A percentile compares a stretch with the other conserved stretches of the same genome.
phyloP scores from a whole-genome alignment of 441 rosid species.

The Francoa sonchifolia region DNA sequence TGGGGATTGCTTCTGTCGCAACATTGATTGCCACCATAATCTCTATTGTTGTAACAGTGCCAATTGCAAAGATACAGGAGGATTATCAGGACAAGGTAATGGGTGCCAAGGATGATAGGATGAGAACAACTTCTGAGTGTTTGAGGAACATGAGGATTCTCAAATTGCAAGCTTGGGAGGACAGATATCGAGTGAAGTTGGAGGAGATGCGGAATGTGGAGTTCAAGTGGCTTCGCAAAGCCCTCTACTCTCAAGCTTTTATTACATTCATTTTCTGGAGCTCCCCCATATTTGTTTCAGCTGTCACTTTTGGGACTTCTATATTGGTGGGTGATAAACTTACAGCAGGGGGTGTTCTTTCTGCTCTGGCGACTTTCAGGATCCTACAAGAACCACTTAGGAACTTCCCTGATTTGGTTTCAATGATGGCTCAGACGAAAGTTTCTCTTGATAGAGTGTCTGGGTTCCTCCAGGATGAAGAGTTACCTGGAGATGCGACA shows the following conservation, averaged over 20 bases:
- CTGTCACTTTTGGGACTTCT: conserved; percentile 84
- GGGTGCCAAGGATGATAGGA: conserved; percentile 98
- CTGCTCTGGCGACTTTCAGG: conserved; percentile 96
- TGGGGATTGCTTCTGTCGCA: conserved; percentile 87
- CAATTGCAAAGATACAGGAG: conserved; percentile 84
- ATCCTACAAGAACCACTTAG: conserved; percentile 97
- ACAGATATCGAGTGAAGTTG: conserved; percentile 58
- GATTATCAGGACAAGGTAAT: conserved; percentile 90
- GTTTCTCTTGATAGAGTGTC: conserved; percentile 97
- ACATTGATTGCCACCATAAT: conserved; percentile 78
- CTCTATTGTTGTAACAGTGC: conserved; percentile 74
- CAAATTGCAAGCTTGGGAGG: conserved; percentile 98
- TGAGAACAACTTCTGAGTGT: conserved; percentile 98
- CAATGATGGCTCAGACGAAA: conserved; percentile 99
- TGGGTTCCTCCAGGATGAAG: conserved; percentile 93
- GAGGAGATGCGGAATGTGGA: conserved; percentile 93
- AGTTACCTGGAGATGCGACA: conserved; percentile 89
- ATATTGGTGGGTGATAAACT: conserved; percentile 79
- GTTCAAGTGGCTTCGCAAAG: conserved; percentile 87
- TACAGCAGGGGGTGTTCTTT: conserved; percentile 97
- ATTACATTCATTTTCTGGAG: conserved; percentile 97
- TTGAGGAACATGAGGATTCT: conserved; percentile 97
- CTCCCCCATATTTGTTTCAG: conserved; percentile 96
- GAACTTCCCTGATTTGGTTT: conserved; percentile 94
- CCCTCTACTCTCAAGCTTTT: conserved; percentile 93